Conservation (phyloP, 2,329 filamentous ascomycete species). For the Sphaerulina musiva region DNA sequence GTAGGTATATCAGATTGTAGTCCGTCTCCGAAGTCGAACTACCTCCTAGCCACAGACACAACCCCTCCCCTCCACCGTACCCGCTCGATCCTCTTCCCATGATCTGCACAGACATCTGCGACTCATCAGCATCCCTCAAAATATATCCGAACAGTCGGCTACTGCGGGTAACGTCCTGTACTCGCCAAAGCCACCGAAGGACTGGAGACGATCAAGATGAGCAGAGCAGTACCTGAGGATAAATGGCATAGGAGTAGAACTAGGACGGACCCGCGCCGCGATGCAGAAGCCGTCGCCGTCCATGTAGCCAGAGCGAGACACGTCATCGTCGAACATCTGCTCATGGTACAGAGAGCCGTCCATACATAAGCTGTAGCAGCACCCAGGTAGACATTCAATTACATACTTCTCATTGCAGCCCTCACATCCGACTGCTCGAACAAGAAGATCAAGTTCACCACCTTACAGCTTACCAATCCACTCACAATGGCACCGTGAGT, state of each 20-base stretch:
- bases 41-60: too few species aligned
- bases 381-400: not conserved
- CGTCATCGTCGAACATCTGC: conserved; percentile 3
- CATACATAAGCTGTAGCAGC: not conserved
- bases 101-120: not conserved
- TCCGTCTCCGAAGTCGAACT: too few species aligned
- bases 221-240: too few species aligned
- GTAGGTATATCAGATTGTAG: too few species aligned
- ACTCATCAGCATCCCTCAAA: too few species aligned
- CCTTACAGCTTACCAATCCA: not conserved
- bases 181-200: too few species aligned
- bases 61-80: not conserved
- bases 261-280: not conserved
- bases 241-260: not conserved
- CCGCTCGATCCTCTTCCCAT: conserved; percentile 1
- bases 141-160: not conserved
- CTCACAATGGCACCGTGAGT: not conserved
- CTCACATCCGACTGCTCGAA: not conserved
- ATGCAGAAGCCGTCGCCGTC: not conserved
- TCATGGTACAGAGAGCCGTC: not conserved
- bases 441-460: too few species aligned
- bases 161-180: not conserved
- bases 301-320: conserved; percentile 4
- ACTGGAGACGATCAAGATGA: too few species aligned
- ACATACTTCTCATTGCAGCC: not conserved